Evolutionary conservation across 139 green algal genomes (phyloP).

Genomic region (Tetraselmis striata): DNA sequence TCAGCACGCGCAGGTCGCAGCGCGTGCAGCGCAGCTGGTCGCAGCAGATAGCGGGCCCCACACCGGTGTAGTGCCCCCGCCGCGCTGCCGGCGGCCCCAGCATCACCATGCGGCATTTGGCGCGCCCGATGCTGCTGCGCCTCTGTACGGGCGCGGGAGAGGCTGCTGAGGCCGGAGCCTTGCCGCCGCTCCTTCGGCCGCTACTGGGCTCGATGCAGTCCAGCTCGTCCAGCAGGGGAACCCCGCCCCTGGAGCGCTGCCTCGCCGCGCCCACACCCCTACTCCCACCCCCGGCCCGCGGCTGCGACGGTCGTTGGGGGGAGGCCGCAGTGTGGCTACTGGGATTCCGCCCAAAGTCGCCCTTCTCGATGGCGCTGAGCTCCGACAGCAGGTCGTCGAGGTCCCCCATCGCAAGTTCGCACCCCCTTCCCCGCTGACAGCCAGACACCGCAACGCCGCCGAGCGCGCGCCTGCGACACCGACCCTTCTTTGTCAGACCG

Average conservation of each 20-base stretch:
- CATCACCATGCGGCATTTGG: background rate
- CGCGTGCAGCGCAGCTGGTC: background rate
- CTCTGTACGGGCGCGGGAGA: background rate
- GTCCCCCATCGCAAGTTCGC: background rate
- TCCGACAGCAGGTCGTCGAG: background rate
- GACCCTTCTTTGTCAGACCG: too few species aligned
- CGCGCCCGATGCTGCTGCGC: background rate
- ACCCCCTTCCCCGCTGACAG: too few species aligned
- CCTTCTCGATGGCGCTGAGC: background rate
- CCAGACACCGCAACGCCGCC: too few species aligned
- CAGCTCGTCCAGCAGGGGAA: background rate
- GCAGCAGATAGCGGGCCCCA: background rate
- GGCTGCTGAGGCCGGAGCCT: too few species aligned
- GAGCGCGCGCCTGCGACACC: too few species aligned
- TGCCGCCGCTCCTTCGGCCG: too few species aligned
- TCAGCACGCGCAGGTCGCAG: background rate
- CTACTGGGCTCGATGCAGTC: background rate
- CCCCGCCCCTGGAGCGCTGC: background rate
- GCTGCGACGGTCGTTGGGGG: background rate
- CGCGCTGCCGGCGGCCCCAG: background rate
- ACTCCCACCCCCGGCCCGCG: too few species aligned
- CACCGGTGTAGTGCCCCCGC: background rate
- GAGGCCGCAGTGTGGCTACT: background rate
- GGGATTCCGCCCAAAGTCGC: background rate
- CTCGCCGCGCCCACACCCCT: too few species aligned